Evolutionary conservation across 805 yeast genomes (phyloP), one percentile per base, ranked within the genome.

Genomic region (Ogataea populi-albae): DNA sequence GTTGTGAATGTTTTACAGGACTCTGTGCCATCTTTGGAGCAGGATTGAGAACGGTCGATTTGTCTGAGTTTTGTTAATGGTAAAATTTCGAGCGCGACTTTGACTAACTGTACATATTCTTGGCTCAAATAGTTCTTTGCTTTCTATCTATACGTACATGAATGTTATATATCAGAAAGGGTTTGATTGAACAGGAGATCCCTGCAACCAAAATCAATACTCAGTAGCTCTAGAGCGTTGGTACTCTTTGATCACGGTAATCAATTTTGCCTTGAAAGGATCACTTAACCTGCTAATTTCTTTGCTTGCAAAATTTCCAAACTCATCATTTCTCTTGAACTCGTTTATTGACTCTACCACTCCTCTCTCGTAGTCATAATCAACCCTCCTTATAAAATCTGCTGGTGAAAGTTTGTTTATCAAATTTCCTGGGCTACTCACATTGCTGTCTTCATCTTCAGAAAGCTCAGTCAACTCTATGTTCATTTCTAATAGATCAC

Each of bases 1-100:
- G 78, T 87, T 46, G 77, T 84, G 29, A 72, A 76, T 44, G 78
- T 83, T 49, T 66, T 87, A 47, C 76, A 77, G 41, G 71, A 70
- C 36, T 45, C 55, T 10, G 46, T 51, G 30, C 51, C 48, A 23
- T 51, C 57, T 16, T 30, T 51, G 28, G 49, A 47, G 18, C 50
- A 45, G 35, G 53, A 51, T 32, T 48, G 41, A 34, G 21, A 34
- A 16, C 26, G 37, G 7, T n/a, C 11, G 20, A 18, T 21, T 16
- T 33, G 30, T 19, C 26, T 30, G 33, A 30, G 17, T 24, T 22
- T 15, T 27, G 12, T 23, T 23, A 14, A 18, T 14, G 23, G 25
- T 34, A 16, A 7, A n/a, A n/a, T n/a, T 27, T 27, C 17, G 17
- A 5, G 17, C 31, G 25, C 12, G n/a, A 17, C 6, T 11, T 30